Base-by-base conservation (phyloP, 1,139 yeast species). In the Yamadazyma atlantica region DNA sequence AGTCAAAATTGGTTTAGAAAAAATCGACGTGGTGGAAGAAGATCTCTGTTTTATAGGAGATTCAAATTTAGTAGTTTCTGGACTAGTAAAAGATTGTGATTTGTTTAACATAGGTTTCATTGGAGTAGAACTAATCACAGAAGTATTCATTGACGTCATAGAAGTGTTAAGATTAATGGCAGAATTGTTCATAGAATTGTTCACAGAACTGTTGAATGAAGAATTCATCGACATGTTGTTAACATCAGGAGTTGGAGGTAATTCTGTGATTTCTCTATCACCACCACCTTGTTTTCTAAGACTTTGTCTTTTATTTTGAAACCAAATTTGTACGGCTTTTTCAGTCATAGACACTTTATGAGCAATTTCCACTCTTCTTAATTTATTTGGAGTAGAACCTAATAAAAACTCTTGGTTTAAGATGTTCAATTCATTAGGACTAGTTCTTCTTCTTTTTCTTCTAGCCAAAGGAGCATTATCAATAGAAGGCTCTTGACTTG, bases 311-410 rank as follows among this genome's bases (percentile, higher is more conserved):
- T 82, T 85, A 63, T 92, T 92, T 64, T 92, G 98, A 64, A 92
- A 92, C 98, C 98, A 92, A 47, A 92, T 88, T 64, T 92, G 97
- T 22, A 92, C 95, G 1, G 97, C 95, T 60, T 89, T 89, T 59
- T 89, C 97, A n/a, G 92, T 78, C 97, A 90, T 92, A 46, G 80
- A 80, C 31, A 92, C 95, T 46, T 73, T 78, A 25, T 66, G 62
- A 12, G 97, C 95, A 49, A 92, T 85, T 46, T 80, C 83, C 33
- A 79, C 71, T 50, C 97, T 78, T 53, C 85, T 74, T 35, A 74
- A 64, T 58, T 83, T 84, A 58, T 85, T 84, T 34, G 97, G 98
- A 33, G 95, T 88, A 33, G 81, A 70, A 39, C 95, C 90, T 36
- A 68, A 56, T 41, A 74, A 73, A 55, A 90, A 92, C 64, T 88